Conservation (phyloP, 805 yeast species). For the Cyberlindnera euphorbiiphila region DNA sequence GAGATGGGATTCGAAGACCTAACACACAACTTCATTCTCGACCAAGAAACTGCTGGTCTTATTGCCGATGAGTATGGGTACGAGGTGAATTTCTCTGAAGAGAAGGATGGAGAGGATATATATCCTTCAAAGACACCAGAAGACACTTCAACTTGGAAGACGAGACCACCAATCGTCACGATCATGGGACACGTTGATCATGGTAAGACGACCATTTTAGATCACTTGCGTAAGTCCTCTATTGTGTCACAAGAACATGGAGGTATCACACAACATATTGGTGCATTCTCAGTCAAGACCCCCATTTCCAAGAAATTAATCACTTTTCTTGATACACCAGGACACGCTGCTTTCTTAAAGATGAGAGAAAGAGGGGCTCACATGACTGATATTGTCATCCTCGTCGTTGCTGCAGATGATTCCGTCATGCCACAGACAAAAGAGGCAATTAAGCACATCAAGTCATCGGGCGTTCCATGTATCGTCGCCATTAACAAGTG, state of each 20-base stretch:
- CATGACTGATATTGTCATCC: conserved; percentile 84
- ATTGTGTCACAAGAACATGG: conserved; percentile 86
- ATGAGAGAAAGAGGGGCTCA: conserved; percentile 97
- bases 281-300: conserved; percentile 88
- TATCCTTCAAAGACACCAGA: conserved; percentile 47
- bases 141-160: conserved; percentile 40
- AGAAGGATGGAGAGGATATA: conserved; percentile 38
- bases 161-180: conserved; percentile 91
- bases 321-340: conserved; percentile 95
- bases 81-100: conserved; percentile 38
- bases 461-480: conserved; percentile 72
- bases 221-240: conserved; percentile 77
- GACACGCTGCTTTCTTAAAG: conserved; percentile 93
- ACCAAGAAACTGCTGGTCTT: conserved; percentile 78
- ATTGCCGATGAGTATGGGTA: conserved; percentile 88
- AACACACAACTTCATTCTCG: conserved; percentile 71
- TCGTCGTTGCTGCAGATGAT: conserved; percentile 96
- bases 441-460: conserved; percentile 93
- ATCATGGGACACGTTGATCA: conserved; percentile 99
- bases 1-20: conserved; percentile 71
- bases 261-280: conserved; percentile 97
- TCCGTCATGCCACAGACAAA: conserved; percentile 96
- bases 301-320: conserved; percentile 70
- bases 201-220: conserved; percentile 93
- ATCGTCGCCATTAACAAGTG: conserved; percentile 93